phyloP scores from a whole-genome alignment of 805 yeast species.

The Ogataea siamensis region DNA sequence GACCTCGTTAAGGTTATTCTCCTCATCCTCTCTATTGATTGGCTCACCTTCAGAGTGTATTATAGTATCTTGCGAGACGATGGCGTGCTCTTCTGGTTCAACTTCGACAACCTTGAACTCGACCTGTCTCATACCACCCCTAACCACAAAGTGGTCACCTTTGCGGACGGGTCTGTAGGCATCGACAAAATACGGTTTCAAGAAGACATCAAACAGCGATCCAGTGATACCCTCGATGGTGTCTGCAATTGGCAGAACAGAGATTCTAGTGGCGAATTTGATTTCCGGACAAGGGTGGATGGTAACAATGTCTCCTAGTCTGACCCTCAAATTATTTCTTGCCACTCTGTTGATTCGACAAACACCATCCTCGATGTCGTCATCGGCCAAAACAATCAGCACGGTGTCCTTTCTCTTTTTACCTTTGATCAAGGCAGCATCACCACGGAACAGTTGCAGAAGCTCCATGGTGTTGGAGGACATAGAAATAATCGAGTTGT shows the following conservation, averaged over 20 bases:
- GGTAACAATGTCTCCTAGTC: conserved; percentile 89
- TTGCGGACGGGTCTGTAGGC: conserved; percentile 98
- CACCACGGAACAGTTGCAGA: conserved; percentile 94
- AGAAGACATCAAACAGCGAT: conserved; percentile 89
- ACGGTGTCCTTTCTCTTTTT: conserved; percentile 98
- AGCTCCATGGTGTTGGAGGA: conserved; percentile 93
- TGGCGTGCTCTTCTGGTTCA: conserved; percentile 95
- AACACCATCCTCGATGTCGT: conserved; percentile 93
- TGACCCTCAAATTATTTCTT: conserved; percentile 89
- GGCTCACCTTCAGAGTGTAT: conserved; percentile 99
- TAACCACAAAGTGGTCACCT: conserved; percentile 92
- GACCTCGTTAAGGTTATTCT: conserved; percentile 91
- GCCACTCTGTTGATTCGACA: conserved; percentile 94
- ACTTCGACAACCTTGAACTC: conserved; percentile 98
- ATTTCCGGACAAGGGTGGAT: conserved; percentile 97
- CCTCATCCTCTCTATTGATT: conserved; percentile 96
- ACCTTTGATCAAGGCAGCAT: conserved; percentile 95
- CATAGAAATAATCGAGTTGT: conserved; percentile 94
- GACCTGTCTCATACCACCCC: conserved; percentile 99
- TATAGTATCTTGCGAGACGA: conserved; percentile 97
- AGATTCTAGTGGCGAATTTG: conserved; percentile 92
- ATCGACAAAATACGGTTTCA: conserved; percentile 97
- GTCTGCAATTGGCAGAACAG: conserved; percentile 95
- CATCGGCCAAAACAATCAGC: conserved; percentile 91
- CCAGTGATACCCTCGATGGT: conserved; percentile 98